phyloP scores from a whole-genome alignment of 345 rosid genomes.

The Viola odorata region DNA sequence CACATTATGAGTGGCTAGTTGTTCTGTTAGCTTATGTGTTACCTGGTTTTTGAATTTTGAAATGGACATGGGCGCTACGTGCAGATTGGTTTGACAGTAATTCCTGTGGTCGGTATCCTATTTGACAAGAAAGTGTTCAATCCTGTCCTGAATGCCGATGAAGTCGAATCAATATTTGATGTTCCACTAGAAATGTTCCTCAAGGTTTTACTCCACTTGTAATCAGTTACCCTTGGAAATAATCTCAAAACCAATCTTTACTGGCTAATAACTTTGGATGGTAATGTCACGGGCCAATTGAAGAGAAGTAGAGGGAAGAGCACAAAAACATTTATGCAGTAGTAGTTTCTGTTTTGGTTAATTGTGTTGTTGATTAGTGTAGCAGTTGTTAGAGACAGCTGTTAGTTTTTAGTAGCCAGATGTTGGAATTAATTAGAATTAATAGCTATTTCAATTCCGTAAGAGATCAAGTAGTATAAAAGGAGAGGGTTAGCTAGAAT shows the following conservation, averaged over 20 bases:
- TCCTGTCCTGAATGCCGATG: constrained; percentile 40
- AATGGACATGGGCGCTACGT: constrained; percentile 1
- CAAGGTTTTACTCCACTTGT: constrained; percentile 30
- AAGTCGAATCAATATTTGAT: constrained; percentile 65
- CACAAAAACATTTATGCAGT: no score
- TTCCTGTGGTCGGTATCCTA: constrained; percentile 58
- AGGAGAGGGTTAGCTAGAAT: no score
- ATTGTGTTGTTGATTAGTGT: no score
- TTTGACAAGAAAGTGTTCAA: constrained; percentile 36
- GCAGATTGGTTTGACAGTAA: constrained; percentile 42
- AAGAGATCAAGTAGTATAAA: no score
- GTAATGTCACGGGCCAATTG: no score
- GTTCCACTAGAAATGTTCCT: constrained; percentile 73
- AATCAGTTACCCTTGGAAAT: background rate
- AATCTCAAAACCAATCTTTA: background rate
- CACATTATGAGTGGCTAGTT: background rate
- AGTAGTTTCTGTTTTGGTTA: no score
- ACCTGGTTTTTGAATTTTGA: background rate
- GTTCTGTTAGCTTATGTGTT: background rate
- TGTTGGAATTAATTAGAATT: no score
- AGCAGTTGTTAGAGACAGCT: no score
- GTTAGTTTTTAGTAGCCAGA: no score
- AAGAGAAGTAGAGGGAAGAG: no score
- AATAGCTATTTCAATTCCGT: no score
- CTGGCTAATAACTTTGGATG: background rate